These are phyloP conservation scores for Ajuga reptans DNA, from an alignment of 305 asterid genomes.

Conservation along the genomic window DNA sequence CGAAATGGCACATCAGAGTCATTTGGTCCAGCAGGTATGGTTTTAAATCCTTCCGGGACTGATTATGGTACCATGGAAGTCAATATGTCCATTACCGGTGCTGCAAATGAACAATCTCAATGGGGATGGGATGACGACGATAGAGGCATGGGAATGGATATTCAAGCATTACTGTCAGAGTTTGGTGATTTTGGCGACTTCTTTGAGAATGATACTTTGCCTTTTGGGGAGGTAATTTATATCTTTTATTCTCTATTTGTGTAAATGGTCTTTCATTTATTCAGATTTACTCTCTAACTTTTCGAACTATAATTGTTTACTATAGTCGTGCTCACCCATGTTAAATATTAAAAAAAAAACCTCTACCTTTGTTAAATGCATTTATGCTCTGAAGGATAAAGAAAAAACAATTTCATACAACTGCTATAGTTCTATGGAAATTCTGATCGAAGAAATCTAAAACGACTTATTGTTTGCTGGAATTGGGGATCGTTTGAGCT, in stretches of 20 bases:
- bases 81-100: constrained; percentile 47
- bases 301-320: neutral
- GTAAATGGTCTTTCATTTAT: neutral
- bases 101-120: constrained; percentile 51
- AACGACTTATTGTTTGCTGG: constrained; percentile 1
- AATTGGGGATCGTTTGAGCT: neutral
- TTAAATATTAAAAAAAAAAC: neutral
- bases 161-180: constrained; percentile 82
- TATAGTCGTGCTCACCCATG: neutral
- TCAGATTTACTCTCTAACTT: neutral
- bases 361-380: neutral
- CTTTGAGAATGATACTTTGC: constrained; percentile 75
- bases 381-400: neutral
- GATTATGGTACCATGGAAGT: constrained; percentile 71
- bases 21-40: constrained; percentile 66
- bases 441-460: neutral
- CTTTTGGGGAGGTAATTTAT: constrained; percentile 86
- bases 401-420: constrained; percentile 1
- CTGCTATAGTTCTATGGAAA: constrained; percentile 1
- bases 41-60: constrained; percentile 58
- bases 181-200: constrained; percentile 99
- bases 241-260: constrained; percentile 9
- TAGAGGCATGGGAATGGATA: constrained; percentile 73
- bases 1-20: constrained; percentile 82
- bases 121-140: constrained; percentile 99